Evolutionary conservation across 352 stramenopile genomes (phyloP).

Genomic region (Pythium phragmiticola): DNA sequence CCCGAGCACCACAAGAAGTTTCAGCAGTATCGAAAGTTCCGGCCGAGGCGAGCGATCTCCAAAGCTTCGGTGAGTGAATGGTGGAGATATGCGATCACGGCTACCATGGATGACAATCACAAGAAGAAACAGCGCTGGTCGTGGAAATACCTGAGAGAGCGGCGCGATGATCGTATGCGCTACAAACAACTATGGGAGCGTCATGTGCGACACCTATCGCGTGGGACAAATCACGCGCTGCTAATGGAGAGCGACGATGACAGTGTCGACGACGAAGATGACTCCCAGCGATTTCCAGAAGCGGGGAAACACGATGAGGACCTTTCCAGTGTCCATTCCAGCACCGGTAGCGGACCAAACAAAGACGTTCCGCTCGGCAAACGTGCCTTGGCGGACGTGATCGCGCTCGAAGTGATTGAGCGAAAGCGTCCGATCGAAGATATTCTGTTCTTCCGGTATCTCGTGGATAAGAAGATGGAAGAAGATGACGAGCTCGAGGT

Average conservation of each 20-base stretch:
- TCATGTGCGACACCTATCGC: conserved; percentile 26
- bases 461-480: conserved; percentile 58
- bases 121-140: conserved; percentile 69
- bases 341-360: conserved; percentile 10
- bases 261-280: conserved; percentile 36
- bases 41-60: conserved; percentile 51
- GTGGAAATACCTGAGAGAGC: conserved; percentile 82
- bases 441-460: conserved; percentile 83
- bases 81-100: conserved; percentile 81
- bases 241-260: conserved; percentile 64
- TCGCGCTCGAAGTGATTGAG: conserved; percentile 71
- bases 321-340: conserved; percentile 16
- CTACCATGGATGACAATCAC: conserved; percentile 56
- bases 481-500: conserved; percentile 11
- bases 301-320: conserved; percentile 7
- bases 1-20: conserved; percentile 78
- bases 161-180: conserved; percentile 69
- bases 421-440: conserved; percentile 71
- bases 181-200: conserved; percentile 74
- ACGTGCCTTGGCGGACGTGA: conserved; percentile 4
- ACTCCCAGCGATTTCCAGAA: conserved; percentile 4
- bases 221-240: conserved; percentile 32
- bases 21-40: conserved; percentile 69
- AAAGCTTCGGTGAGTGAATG: conserved; percentile 54
- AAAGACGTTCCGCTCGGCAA: background rate